Conservation (phyloP, 2,329 filamentous ascomycete species). For the Cladorrhinum sp. region DNA sequence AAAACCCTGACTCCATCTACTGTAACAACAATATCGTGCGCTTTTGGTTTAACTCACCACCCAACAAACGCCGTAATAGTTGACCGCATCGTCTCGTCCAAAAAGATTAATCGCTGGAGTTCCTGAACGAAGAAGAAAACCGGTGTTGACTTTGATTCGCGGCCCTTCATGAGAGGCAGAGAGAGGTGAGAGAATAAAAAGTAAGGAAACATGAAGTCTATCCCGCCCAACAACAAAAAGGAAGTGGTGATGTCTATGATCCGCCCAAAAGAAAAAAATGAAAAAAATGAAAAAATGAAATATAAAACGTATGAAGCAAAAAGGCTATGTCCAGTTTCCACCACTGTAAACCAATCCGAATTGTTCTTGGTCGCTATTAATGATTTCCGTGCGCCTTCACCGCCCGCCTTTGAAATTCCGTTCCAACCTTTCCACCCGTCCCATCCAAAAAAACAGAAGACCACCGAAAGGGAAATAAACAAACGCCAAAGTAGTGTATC, state of each 20-base stretch:
- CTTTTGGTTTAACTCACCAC: no score
- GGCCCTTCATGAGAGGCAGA: not conserved
- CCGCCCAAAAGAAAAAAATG: conserved; percentile 2
- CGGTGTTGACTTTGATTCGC: conserved; percentile 12
- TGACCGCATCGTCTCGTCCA: not conserved
- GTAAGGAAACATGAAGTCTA: conserved; percentile 22
- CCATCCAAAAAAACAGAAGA: conserved; percentile 14
- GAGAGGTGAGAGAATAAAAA: not conserved
- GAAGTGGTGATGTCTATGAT: conserved; percentile 26
- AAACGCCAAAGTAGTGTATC: conserved; percentile 22
- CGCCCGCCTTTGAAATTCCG: not conserved
- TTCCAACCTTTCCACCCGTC: not conserved
- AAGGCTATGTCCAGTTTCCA: not conserved
- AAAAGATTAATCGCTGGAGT: not conserved
- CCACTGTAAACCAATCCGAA: conserved; percentile 1
- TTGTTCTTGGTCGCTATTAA: conserved; percentile 18
- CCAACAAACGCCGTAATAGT: not conserved
- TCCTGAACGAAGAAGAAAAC: conserved; percentile 2
- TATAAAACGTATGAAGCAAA: not conserved
- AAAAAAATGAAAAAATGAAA: conserved; percentile 4
- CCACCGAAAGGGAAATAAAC: conserved; percentile 6
- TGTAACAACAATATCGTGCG: no score
- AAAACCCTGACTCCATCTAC: no score
- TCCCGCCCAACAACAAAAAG: conserved; percentile 17
- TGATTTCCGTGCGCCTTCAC: conserved; percentile 10